Conservation (phyloP, 129 eudicot genomes). For the Erigeron canadensis region DNA sequence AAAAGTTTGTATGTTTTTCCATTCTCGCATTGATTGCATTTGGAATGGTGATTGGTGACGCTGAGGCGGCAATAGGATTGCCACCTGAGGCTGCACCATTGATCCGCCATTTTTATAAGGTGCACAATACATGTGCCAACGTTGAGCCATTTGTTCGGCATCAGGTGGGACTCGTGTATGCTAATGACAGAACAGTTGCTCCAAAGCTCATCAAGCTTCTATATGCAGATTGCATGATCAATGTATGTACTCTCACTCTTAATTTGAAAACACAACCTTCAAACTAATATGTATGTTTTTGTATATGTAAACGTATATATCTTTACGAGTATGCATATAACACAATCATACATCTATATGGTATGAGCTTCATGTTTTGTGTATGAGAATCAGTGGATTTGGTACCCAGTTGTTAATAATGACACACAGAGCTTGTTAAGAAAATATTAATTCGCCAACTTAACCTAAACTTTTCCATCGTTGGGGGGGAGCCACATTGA, state of each 20-base stretch:
- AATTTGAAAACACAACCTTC: neutral
- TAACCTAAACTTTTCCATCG: too few species aligned
- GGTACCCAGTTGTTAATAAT: too few species aligned
- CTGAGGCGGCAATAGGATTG: conserved; percentile 50
- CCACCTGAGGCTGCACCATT: conserved; percentile 52
- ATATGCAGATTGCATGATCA: conserved; percentile 88
- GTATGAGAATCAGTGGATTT: too few species aligned
- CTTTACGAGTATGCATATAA: neutral
- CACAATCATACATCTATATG: too few species aligned
- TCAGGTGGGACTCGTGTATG: conserved; percentile 51
- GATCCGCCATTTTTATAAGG: conserved; percentile 67
- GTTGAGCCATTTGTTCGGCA: conserved; percentile 65
- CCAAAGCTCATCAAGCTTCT: conserved; percentile 79
- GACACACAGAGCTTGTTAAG: too few species aligned
- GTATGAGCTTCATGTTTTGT: too few species aligned
- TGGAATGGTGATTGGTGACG: conserved; percentile 26
- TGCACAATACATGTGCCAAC: conserved; percentile 62
- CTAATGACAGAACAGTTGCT: conserved; percentile 46
- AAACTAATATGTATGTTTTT: neutral
- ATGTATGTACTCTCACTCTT: conserved; percentile 41
- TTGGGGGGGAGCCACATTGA: too few species aligned
- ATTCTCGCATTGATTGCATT: conserved; percentile 41
- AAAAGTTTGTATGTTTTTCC: conserved; percentile 23
- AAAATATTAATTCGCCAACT: too few species aligned
- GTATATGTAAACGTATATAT: neutral